These are phyloP conservation scores for Acacia crassicarpa DNA, from an alignment of 306 rosid species.

Conservation along the genomic window DNA sequence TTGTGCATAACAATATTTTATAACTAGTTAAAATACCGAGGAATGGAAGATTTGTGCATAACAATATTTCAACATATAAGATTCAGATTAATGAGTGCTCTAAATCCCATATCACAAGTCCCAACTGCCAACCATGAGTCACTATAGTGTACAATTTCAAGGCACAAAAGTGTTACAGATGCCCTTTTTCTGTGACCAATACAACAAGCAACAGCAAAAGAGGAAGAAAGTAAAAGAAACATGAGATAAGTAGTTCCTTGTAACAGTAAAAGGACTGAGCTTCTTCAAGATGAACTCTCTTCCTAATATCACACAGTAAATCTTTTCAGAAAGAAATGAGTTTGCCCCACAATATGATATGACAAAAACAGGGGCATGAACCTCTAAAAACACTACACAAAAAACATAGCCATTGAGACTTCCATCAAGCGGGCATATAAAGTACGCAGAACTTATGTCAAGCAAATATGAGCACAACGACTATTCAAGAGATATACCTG, in stretches of 20 bases:
- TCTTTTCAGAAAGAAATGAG: neutral
- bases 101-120: constrained; percentile 75
- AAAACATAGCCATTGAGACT: neutral
- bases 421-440: neutral
- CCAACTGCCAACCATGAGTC: constrained; percentile 81
- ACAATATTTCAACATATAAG: constrained; percentile 41
- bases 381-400: neutral
- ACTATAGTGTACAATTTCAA: constrained; percentile 45
- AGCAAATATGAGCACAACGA: neutral
- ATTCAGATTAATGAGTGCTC: constrained; percentile 44
- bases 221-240: too few relatives aligned
- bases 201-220: neutral
- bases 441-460: neutral
- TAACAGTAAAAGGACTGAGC: neutral
- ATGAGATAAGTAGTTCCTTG: neutral
- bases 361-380: neutral
- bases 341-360: too few relatives aligned
- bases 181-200: neutral
- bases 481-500: neutral
- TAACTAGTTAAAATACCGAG: neutral
- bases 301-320: neutral
- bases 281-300: neutral
- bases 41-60: neutral
- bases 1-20: neutral
- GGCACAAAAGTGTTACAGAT: constrained; percentile 11